phyloP scores from a whole-genome alignment of 306 rosid species.

The Trifolium dubium region DNA sequence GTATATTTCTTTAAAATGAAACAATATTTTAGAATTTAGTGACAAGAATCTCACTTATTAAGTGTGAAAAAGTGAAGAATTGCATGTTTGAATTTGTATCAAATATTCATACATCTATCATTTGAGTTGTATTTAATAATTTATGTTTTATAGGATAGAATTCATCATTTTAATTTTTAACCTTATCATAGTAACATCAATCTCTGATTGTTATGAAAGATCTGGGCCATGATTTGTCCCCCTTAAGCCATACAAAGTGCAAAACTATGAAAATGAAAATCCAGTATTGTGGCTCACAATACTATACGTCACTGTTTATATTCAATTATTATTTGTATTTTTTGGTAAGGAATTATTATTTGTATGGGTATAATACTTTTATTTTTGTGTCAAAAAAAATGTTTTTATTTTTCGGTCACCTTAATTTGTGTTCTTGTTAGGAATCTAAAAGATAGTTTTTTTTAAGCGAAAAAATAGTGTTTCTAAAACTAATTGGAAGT shows the following conservation, averaged over 20 bases:
- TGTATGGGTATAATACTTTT: not conserved
- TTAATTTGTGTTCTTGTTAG: too few relatives aligned
- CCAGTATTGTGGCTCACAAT: conserved; percentile 39
- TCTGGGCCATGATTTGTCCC: conserved; percentile 35
- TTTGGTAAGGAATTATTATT: conserved; percentile 26
- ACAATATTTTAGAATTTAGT: not conserved
- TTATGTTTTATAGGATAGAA: not conserved
- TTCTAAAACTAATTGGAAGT: too few relatives aligned
- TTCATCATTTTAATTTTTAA: not conserved
- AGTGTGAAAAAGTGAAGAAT: too few relatives aligned
- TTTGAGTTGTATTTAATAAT: too few relatives aligned
- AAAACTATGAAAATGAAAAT: not conserved
- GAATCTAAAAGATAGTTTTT: too few relatives aligned
- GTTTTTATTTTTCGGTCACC: too few relatives aligned
- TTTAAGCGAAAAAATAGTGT: too few relatives aligned
- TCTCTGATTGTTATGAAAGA: conserved; percentile 19
- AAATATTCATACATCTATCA: too few relatives aligned
- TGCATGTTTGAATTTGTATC: too few relatives aligned
- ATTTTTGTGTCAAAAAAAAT: not conserved
- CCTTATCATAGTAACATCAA: not conserved
- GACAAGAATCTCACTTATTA: too few relatives aligned
- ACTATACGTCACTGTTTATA: not conserved
- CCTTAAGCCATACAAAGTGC: conserved; percentile 24
- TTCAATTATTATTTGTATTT: conserved; percentile 14
- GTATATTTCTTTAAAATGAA: not conserved